Evolutionary conservation across 2,329 filamentous ascomycete species (phyloP), one percentile per base, ranked within the genome.

Genomic region (Hansfordia pulvinata): DNA sequence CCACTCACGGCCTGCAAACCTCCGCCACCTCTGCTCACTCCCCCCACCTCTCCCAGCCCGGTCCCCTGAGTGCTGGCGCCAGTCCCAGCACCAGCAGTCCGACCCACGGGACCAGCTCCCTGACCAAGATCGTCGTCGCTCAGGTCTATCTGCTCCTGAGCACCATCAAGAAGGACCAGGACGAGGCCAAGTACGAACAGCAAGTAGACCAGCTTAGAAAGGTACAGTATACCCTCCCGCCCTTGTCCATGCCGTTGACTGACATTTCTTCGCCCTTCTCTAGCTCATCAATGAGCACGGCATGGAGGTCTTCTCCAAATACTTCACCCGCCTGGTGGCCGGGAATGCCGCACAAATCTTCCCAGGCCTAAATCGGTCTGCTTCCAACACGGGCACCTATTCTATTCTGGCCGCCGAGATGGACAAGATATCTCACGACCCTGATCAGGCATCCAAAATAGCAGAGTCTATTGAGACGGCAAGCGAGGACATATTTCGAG

Each of bases 231-330:
- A 23, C 22, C 22, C 29, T 26, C 22, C 27, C 19, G n/a, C 11
- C 7, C 19, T 28, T 23, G n/a, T 19, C 20, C 25, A 19, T 26
- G 14, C 8, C 22, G 11, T 16, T 14, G 24, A 25, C 37, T 43
- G 22, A 44, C 29, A 12, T 32, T n/a, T n/a, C 17, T 19, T 16
- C 20, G 11, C 15, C 4, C 14, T 19, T 25, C 19, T 35, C n/a
- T 38, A 93, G 82, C 76, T 96, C 52, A 79, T 96, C 60, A 78
- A 93, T 72, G 86, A 88, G 46, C 78, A 93, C 85, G 86, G 86
- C 50, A 98, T 98, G 88, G 92, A 98, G 67, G 85, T 94, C 50
- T 94, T 86, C 53, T 76, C 83, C 34, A 92, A 86, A 63, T 94
- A 90, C 56, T 93, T 98, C 57, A 77, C 84, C 54, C 83, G 88